phyloP scores from a whole-genome alignment of 106 monocot species.

The Xerophyta viscosa region DNA sequence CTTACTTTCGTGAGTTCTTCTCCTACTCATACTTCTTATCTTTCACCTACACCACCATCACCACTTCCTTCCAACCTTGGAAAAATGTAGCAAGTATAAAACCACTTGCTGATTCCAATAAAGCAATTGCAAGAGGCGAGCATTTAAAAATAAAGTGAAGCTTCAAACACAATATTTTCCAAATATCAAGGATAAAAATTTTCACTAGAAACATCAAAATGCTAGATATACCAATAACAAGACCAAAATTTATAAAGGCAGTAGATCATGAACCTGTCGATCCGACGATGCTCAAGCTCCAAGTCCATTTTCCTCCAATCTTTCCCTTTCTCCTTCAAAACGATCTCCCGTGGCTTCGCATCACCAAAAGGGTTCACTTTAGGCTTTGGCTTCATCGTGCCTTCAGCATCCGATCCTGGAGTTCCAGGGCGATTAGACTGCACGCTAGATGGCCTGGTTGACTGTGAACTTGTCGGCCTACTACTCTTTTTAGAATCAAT shows the following conservation, averaged over 20 bases:
- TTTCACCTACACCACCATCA: too few relatives aligned
- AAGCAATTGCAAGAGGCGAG: too few relatives aligned
- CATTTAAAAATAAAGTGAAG: too few relatives aligned
- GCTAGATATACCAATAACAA: background rate
- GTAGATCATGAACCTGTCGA: constrained; percentile 47
- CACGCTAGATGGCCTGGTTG: constrained; percentile 80
- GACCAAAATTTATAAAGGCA: background rate
- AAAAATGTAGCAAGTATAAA: too few relatives aligned
- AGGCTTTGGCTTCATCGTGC: constrained; percentile 19
- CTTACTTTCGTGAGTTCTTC: too few relatives aligned
- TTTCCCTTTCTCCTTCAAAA: constrained; percentile 70
- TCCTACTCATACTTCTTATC: too few relatives aligned
- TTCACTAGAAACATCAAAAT: too few relatives aligned
- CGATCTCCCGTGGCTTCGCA: constrained; percentile 83
- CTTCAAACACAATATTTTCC: too few relatives aligned
- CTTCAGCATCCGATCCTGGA: constrained; percentile 29
- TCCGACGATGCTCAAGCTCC: constrained; percentile 71
- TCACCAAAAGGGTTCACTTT: constrained; percentile 95
- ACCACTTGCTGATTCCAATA: too few relatives aligned
- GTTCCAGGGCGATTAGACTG: constrained; percentile 72
- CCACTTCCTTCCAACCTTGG: too few relatives aligned
- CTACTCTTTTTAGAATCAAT: constrained; percentile 48
- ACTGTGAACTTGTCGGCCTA: constrained; percentile 72
- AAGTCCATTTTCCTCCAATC: constrained; percentile 94
- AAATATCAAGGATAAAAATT: too few relatives aligned